Evolutionary conservation across 305 asterid species (phyloP).

Genomic region (Solanum hybrid): DNA sequence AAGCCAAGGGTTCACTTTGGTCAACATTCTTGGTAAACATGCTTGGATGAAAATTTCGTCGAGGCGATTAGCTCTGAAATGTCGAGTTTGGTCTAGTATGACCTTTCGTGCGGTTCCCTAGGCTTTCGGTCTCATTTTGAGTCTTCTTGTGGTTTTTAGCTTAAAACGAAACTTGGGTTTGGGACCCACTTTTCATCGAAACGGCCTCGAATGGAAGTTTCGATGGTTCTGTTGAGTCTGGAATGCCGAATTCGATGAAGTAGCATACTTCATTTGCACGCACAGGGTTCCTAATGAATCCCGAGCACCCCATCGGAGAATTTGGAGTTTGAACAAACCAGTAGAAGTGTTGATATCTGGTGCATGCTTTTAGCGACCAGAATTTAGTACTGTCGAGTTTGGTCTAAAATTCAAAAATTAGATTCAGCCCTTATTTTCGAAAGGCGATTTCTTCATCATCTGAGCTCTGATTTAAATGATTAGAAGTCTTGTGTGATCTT

Average conservation of each 20-base stretch:
- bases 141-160: neutral
- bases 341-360: neutral
- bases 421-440: neutral
- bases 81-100: neutral
- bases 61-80: neutral
- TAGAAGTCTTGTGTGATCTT: neutral
- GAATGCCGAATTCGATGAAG: neutral
- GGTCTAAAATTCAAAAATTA: neutral
- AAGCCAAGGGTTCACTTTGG: neutral
- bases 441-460: neutral
- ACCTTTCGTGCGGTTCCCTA: neutral
- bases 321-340: neutral
- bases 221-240: neutral
- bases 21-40: neutral
- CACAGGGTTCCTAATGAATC: neutral
- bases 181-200: neutral
- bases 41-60: neutral
- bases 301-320: neutral
- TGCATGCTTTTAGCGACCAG: neutral
- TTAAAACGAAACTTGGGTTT: neutral
- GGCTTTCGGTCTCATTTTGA: neutral
- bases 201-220: neutral
- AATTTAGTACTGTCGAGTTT: neutral
- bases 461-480: neutral
- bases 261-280: neutral